Conservation (phyloP, 2,329 filamentous ascomycete species). For the Elsinoe australis region DNA sequence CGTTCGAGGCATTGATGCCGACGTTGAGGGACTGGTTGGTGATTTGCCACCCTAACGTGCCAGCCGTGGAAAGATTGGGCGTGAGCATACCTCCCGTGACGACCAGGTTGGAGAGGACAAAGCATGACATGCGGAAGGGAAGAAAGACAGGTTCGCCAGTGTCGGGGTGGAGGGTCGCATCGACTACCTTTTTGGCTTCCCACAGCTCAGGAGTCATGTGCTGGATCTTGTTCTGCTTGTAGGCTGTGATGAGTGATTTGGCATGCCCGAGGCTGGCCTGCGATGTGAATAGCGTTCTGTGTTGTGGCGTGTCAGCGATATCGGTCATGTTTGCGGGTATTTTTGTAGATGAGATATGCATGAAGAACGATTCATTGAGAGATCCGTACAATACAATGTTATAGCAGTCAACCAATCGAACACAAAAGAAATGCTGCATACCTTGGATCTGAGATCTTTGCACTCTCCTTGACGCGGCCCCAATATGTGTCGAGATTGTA, state of each 20-base stretch:
- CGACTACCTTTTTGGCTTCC: slow-evolving; percentile 93
- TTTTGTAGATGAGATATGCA: background rate
- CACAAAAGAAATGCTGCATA: slow-evolving; percentile 46
- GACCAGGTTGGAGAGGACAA: slow-evolving; percentile 84
- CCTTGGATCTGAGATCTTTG: slow-evolving; percentile 90
- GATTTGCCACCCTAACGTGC: slow-evolving; percentile 89
- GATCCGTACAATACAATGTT: no score
- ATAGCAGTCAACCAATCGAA: no score
- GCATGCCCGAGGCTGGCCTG: slow-evolving; percentile 72
- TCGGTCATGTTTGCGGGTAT: background rate
- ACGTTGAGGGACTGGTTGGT: slow-evolving; percentile 97
- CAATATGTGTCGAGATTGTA: slow-evolving; percentile 91
- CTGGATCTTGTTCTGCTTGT: slow-evolving; percentile 74
- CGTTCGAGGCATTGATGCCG: slow-evolving; percentile 93
- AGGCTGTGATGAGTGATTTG: slow-evolving; percentile 70
- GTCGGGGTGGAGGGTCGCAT: slow-evolving; percentile 93
- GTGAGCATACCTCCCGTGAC: slow-evolving; percentile 97
- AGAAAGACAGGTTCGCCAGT: slow-evolving; percentile 87
- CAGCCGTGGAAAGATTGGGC: slow-evolving; percentile 72
- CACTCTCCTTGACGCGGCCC: slow-evolving; percentile 85
- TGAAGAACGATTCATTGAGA: no score
- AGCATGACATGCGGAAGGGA: slow-evolving; percentile 95
- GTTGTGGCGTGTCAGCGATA: slow-evolving; percentile 1
- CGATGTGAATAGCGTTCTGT: slow-evolving; percentile 78
- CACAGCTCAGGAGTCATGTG: slow-evolving; percentile 87